These are phyloP conservation scores for Melampsora americana DNA, from an alignment of 1,284 basidiomycete species.

Conservation along the genomic window DNA sequence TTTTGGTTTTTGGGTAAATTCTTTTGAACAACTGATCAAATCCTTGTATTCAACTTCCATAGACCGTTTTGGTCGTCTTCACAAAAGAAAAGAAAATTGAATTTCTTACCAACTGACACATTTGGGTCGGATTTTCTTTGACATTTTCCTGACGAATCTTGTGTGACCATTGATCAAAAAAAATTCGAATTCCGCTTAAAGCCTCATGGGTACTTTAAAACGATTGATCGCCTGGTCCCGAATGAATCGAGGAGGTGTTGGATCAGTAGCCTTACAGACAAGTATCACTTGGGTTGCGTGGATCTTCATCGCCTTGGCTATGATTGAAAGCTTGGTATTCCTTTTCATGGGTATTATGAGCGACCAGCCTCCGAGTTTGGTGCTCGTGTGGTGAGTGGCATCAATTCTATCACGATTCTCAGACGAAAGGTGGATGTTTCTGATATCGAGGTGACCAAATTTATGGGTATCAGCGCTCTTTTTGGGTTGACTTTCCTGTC, in stretches of 20 bases:
- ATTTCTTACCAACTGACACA: too few relatives aligned
- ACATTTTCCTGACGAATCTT: too few relatives aligned
- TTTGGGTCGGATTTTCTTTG: too few relatives aligned
- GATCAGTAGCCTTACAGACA: background rate
- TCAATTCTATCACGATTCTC: background rate
- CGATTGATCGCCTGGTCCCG: constrained; percentile 4
- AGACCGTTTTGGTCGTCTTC: too few relatives aligned
- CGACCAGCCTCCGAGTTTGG: background rate
- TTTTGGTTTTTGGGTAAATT: background rate
- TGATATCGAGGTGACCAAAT: background rate
- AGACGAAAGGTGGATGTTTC: too few relatives aligned
- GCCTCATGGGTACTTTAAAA: background rate
- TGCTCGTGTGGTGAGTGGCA: background rate
- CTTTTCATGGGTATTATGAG: background rate
- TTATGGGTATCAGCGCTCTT: background rate
- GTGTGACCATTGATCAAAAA: too few relatives aligned
- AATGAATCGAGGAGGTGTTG: background rate
- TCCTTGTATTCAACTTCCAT: too few relatives aligned
- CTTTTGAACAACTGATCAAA: too few relatives aligned
- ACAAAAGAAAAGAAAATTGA: too few relatives aligned
- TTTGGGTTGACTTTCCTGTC: background rate
- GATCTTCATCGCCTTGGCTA: background rate
- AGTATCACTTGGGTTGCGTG: background rate
- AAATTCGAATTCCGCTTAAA: background rate
- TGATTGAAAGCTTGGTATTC: background rate